Evolutionary conservation across 768 basidiomycete genomes (phyloP).

Genomic region (Mycena albidolilacea): DNA sequence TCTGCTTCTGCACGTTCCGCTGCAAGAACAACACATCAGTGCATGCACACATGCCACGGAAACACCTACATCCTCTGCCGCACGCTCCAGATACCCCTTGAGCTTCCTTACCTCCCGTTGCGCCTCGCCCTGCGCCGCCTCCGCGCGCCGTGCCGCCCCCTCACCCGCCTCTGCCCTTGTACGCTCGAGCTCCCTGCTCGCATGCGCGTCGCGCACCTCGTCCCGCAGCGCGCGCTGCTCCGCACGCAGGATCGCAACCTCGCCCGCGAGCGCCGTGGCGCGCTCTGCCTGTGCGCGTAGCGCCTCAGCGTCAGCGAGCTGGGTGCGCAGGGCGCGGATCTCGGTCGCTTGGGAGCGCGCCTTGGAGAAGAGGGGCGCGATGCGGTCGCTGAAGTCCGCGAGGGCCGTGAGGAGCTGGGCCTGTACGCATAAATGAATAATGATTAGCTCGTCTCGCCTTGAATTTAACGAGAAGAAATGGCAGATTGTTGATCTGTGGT

Average conservation of each 20-base stretch:
- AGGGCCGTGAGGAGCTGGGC: constrained; percentile 52
- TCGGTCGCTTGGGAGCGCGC: constrained; percentile 34
- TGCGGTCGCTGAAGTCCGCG: constrained; percentile 57
- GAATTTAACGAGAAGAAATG: not conserved
- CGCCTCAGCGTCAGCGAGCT: constrained; percentile 46
- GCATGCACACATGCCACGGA: not conserved
- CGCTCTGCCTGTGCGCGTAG: constrained; percentile 43
- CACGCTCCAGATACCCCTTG: constrained; percentile 49
- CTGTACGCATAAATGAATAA: constrained; percentile 40
- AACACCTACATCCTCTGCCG: constrained; percentile 46
- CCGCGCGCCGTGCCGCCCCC: constrained; percentile 45
- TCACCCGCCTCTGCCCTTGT: constrained; percentile 47
- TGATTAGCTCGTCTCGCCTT: no score
- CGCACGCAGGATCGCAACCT: constrained; percentile 41
- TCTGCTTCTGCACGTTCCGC: constrained; percentile 43
- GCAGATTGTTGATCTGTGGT: no score
- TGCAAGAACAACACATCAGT: constrained; percentile 34
- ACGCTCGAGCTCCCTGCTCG: constrained; percentile 47
- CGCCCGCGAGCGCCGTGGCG: constrained; percentile 39
- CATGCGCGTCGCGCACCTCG: not conserved
- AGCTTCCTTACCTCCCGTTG: constrained; percentile 49
- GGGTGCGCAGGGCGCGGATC: constrained; percentile 44
- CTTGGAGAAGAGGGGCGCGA: constrained; percentile 54
- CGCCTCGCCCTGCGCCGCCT: constrained; percentile 45
- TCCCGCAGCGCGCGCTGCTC: constrained; percentile 1